Evolutionary conservation across 768 basidiomycete genomes (phyloP).

Genomic region (Baorangia bicolor): DNA sequence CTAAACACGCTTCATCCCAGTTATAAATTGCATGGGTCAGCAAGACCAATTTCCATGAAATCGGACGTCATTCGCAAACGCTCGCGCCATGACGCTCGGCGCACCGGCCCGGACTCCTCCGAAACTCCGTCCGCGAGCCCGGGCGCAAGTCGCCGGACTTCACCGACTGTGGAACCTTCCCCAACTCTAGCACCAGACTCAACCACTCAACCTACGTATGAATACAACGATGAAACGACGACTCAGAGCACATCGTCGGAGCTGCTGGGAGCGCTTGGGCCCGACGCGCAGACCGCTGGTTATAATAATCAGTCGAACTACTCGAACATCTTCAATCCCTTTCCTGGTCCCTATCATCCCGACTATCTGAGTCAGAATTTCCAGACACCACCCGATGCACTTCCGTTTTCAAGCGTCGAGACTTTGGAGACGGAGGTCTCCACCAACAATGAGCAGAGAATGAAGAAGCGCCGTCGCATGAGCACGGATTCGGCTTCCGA

Average conservation of each 20-base stretch:
- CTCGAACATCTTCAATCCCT: conserved; percentile 43
- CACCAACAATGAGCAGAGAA: conserved; percentile 35
- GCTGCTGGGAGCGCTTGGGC: conserved; percentile 47
- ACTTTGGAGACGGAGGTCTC: conserved; percentile 42
- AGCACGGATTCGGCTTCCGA: conserved; percentile 54
- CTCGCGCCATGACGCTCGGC: conserved; percentile 76
- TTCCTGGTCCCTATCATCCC: conserved; percentile 74
- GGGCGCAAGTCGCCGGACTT: conserved; percentile 69
- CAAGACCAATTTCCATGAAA: conserved; percentile 88
- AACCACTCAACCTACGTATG: conserved; percentile 56
- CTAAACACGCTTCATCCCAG: conserved; percentile 28
- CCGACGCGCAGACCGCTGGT: conserved; percentile 23
- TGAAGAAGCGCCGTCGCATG: conserved; percentile 70
- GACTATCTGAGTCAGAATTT: conserved; percentile 62
- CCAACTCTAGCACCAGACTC: conserved; percentile 73
- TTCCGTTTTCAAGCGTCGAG: conserved; percentile 54
- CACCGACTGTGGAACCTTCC: conserved; percentile 58
- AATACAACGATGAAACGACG: conserved; percentile 47
- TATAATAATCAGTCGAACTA: conserved; percentile 31
- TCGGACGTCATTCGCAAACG: conserved; percentile 88
- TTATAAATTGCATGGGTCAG: conserved; percentile 83
- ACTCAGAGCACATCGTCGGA: conserved; percentile 47
- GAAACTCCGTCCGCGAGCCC: conserved; percentile 78
- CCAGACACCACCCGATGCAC: conserved; percentile 44
- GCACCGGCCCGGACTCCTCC: conserved; percentile 48